Percentiles rank a stretch among this genome's conserved stretches.
These are phyloP conservation scores for Rubus idaeus DNA, from an alignment of 306 rosid species.

Conservation along the genomic window DNA sequence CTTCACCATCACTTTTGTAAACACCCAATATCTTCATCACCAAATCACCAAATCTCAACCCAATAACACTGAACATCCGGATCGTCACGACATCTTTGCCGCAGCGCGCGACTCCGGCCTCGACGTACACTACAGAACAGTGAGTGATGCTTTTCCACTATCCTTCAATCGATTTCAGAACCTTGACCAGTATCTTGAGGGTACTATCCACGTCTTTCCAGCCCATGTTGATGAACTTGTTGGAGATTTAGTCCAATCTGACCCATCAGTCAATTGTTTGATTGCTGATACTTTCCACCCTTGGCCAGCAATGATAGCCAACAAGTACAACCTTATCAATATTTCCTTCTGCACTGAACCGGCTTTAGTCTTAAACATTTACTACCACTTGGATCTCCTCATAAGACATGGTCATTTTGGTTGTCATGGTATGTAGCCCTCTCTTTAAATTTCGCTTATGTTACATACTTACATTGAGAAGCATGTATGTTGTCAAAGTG, in stretches of 20 bases:
- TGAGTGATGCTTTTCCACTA: conserved; percentile 32
- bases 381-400: conserved; percentile 37
- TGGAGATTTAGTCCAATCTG: conserved; percentile 20
- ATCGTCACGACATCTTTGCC: conserved; percentile 22
- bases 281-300: conserved; percentile 32
- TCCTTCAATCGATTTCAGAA: conserved; percentile 23
- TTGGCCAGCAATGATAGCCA: conserved; percentile 23
- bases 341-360: conserved; percentile 48
- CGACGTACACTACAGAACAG: conserved; percentile 30
- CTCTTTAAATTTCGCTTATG: not conserved
- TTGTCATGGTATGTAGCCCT: conserved; percentile 9
- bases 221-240: conserved; percentile 36
- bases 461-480: not conserved
- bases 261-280: conserved; percentile 31
- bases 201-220: conserved; percentile 17
- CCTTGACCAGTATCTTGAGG: conserved; percentile 17
- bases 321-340: conserved; percentile 28
- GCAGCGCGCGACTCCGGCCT: conserved; percentile 24
- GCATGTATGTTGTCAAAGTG: not conserved
- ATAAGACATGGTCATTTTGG: conserved; percentile 34
- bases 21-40: conserved; percentile 19
- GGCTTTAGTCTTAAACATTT: conserved; percentile 19
- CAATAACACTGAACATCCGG: not conserved
- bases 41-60: conserved; percentile 17
- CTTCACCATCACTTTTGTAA: conserved; percentile 32